Evolutionary conservation across 495 filamentous ascomycete genomes (phyloP).

Genomic region (Penicillium arizonense): DNA sequence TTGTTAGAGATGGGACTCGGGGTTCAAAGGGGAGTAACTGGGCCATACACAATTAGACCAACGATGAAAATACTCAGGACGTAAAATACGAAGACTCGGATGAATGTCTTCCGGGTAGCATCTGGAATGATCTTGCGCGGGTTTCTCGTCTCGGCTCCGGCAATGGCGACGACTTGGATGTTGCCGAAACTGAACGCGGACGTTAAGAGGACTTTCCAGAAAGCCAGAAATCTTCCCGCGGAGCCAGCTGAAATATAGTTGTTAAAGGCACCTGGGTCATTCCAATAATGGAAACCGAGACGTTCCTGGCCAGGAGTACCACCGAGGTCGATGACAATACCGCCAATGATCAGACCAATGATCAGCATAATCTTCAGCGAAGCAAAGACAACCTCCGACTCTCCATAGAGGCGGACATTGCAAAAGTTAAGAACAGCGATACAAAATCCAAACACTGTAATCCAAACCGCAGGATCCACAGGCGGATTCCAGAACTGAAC

Average conservation of each 20-base stretch:
- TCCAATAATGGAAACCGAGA: conserved; percentile 4
- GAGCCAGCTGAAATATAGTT: conserved; percentile 17
- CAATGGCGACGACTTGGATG: conserved; percentile 44
- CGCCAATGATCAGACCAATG: conserved; percentile 1
- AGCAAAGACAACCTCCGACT: conserved; percentile 42
- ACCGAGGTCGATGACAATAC: conserved; percentile 1
- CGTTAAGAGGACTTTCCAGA: conserved; percentile 50
- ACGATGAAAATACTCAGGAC: conserved; percentile 34
- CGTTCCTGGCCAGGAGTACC: not conserved
- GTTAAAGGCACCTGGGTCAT: conserved; percentile 10
- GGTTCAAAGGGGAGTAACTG: no score
- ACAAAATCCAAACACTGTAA: conserved; percentile 41
- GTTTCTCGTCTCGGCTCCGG: conserved; percentile 39
- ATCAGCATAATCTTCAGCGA: conserved; percentile 42
- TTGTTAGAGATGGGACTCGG: not conserved
- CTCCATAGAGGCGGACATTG: conserved; percentile 41
- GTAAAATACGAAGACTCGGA: conserved; percentile 36
- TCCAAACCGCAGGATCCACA: conserved; percentile 37
- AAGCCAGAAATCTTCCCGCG: conserved; percentile 36
- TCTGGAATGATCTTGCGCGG: conserved; percentile 32
- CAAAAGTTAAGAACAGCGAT: conserved; percentile 37
- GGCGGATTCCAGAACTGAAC: conserved; percentile 44
- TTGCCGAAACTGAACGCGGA: conserved; percentile 53
- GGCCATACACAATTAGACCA: conserved; percentile 34
- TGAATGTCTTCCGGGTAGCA: conserved; percentile 30